Evolutionary conservation across 257 asterid genomes (phyloP).

Genomic region (Agastache rugosa): DNA sequence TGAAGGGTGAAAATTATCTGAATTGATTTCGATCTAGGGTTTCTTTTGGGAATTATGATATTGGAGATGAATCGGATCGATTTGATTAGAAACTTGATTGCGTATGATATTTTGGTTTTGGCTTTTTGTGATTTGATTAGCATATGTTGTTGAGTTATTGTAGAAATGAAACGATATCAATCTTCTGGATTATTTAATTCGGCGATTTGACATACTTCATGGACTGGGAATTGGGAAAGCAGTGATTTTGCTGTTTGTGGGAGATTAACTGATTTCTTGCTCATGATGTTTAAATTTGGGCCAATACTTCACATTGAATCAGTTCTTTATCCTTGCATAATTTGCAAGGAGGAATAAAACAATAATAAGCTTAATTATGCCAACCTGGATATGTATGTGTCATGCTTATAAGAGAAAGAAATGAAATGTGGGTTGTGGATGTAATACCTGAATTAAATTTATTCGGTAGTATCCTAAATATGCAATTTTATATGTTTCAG

Average conservation of each 20-base stretch:
- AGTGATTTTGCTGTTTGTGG: constrained; percentile 32
- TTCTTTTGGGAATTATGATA: constrained; percentile 34
- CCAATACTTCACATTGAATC: constrained; percentile 12
- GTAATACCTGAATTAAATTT: constrained; percentile 38
- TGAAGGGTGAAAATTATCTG: constrained; percentile 24
- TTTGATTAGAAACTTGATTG: constrained; percentile 17
- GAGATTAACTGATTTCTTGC: constrained; percentile 20
- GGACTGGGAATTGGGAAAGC: constrained; percentile 21
- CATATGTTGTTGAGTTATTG: constrained; percentile 25
- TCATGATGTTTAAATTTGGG: constrained; percentile 25
- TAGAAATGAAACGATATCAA: constrained; percentile 28
- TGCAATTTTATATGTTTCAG: constrained; percentile 25
- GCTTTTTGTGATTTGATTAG: constrained; percentile 24
- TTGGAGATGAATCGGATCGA: constrained; percentile 40
- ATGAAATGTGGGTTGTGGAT: constrained; percentile 24
- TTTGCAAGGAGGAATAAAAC: constrained; percentile 21
- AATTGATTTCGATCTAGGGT: constrained; percentile 59
- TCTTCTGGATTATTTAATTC: constrained; percentile 30
- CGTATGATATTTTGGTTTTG: background rate
- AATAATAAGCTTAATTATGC: constrained; percentile 5
- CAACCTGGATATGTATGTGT: background rate
- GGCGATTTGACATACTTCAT: background rate
- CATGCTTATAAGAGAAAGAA: constrained; percentile 26
- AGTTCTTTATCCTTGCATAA: constrained; percentile 3
- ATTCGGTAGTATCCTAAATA: constrained; percentile 16